Evolutionary conservation across 495 filamentous ascomycete species (phyloP).

Genomic region (Penicillium cataractarum): DNA sequence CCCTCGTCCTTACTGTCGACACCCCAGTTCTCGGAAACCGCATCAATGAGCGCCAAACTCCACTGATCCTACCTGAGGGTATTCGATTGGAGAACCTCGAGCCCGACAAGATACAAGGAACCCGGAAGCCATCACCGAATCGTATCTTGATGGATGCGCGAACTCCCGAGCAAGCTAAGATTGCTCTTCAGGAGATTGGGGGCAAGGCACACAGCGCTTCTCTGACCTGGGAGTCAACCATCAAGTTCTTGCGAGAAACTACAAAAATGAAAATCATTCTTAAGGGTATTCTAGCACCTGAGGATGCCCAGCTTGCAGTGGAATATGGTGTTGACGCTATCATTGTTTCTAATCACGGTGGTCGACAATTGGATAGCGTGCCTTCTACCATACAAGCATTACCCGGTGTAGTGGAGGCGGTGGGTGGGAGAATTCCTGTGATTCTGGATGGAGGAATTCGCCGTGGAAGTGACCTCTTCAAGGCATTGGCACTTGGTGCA

Average conservation of each 20-base stretch:
- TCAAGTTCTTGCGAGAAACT: slow-evolving; percentile 14
- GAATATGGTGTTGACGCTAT: slow-evolving; percentile 62
- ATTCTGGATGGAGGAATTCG: neutral
- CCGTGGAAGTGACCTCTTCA: neutral
- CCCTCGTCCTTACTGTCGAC: slow-evolving; percentile 91
- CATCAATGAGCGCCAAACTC: slow-evolving; percentile 43
- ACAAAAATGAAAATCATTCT: slow-evolving; percentile 18
- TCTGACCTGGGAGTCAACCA: slow-evolving; percentile 16
- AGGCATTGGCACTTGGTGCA: neutral
- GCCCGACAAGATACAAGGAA: too few relatives aligned
- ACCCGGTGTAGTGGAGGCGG: slow-evolving; percentile 59
- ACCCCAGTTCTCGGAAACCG: slow-evolving; percentile 77
- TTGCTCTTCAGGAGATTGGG: slow-evolving; percentile 4
- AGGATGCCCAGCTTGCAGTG: slow-evolving; percentile 42
- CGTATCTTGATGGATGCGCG: slow-evolving; percentile 6
- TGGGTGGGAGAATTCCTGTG: neutral
- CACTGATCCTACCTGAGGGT: slow-evolving; percentile 41
- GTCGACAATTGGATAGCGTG: slow-evolving; percentile 62
- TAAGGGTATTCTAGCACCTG: slow-evolving; percentile 13
- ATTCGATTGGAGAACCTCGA: slow-evolving; percentile 4
- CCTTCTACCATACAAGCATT: slow-evolving; percentile 62
- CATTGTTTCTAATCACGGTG: slow-evolving; percentile 68
- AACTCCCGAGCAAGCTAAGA: slow-evolving; percentile 5
- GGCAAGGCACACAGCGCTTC: slow-evolving; percentile 13
- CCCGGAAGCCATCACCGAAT: too few relatives aligned